Base-by-base conservation (phyloP, 192 early-diverging fungal species). In the Linnemannia exigua region DNA sequence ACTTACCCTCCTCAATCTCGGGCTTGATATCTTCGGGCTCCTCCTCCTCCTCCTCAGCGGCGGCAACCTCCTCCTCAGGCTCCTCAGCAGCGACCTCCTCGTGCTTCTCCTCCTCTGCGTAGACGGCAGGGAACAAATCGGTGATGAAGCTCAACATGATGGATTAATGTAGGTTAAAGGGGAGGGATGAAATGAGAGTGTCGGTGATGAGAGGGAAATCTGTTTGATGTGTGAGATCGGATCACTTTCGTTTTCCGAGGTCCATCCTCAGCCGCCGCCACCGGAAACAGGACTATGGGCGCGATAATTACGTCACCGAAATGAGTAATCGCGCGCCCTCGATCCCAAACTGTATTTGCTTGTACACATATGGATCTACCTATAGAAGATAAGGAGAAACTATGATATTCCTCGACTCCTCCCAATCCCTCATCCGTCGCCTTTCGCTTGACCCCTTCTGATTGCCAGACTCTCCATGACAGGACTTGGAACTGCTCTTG, bases 21-120 rank as follows among this genome's bases (percentile, higher is more conserved):
- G 89, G 89, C 87, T 90, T 91, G 75, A 87, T 78, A 88, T 95
- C 95, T 79, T 89, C 92, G 61, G 89, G 91, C 63, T 92, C 91
- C 81, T 89, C 90, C 36, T 88, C 89, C 48, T 82, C 90, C 50
- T 79, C 90, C 22, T 75, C 88, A 67, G 79, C 79, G 7, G 74
- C 85, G 47, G 70, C 78, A 28, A 48, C 72, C 35, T 79, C 88
- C 41, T 84, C 89, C 63, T 89, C 87, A 37, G 80, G 88, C 46
- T 88, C 88, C 47, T 67, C 86, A 73, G 91, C 91, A 31, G 88
- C 78, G 31, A 87, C 68, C 20, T 77, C 84, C 76, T 88, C 89
- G 47, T 48, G 67, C 28, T 82, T 75, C 70, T 87, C 80, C 74
- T 91, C 90, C 76, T 94, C 94, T 54, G 94, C 94, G 67, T 95